Evolutionary conservation across 2,329 filamentous ascomycete species (phyloP).

Genomic region (Cryphonectria japonica): DNA sequence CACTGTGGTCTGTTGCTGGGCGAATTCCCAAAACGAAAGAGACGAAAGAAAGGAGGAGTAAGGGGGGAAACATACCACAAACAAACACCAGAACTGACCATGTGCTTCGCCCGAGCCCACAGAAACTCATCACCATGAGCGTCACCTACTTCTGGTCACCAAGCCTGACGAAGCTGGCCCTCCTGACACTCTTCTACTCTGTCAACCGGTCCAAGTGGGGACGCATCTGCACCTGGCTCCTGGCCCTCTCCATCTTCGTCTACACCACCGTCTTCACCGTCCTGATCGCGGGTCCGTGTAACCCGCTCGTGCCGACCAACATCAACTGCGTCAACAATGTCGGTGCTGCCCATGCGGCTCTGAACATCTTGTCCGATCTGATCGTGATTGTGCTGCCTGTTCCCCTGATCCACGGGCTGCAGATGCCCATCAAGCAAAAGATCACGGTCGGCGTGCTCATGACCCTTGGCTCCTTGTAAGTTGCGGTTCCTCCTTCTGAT

Average conservation of each 20-base stretch:
- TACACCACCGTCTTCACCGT: constrained; percentile 30
- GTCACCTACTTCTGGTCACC: constrained; percentile 29
- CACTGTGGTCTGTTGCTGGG: neutral
- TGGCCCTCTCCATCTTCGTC: constrained; percentile 10
- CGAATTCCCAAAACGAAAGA: neutral
- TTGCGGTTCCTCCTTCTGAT: no score
- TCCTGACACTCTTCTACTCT: constrained; percentile 27
- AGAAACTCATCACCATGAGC: constrained; percentile 2
- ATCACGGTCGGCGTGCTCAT: constrained; percentile 38
- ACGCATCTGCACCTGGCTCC: constrained; percentile 13
- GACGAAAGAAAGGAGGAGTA: neutral
- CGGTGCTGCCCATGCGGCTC: neutral
- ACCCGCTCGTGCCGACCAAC: constrained; percentile 27
- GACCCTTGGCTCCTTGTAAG: constrained; percentile 19
- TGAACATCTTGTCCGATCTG: constrained; percentile 41
- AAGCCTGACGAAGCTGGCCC: constrained; percentile 28
- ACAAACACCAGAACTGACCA: neutral
- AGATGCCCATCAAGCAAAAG: constrained; percentile 48
- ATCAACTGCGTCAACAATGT: constrained; percentile 7
- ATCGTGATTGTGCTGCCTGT: constrained; percentile 48
- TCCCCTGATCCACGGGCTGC: constrained; percentile 44
- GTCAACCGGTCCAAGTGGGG: constrained; percentile 24
- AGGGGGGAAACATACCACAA: neutral
- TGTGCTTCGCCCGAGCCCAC: no score
- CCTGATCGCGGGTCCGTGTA: constrained; percentile 33